A percentile compares a stretch with the other conserved stretches of the same genome.
Conservation (phyloP, 2,329 filamentous ascomycete species). For the Berkeleyomyces rouxiae region DNA sequence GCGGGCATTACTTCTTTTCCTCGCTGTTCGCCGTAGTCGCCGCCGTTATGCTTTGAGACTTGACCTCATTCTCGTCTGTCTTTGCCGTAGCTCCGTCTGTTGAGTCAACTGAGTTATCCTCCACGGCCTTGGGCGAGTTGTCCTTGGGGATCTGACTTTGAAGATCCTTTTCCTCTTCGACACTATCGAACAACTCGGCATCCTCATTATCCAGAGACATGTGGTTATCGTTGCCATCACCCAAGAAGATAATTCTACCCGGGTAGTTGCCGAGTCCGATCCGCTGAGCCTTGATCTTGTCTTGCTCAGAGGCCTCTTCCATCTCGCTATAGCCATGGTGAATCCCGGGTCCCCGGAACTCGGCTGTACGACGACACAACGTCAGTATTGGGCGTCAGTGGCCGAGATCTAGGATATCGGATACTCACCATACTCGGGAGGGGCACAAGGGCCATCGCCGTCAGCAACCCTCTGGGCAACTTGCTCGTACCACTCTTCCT, state of each 20-base stretch:
- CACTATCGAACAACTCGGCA: constrained; percentile 72
- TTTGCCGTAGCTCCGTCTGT: constrained; percentile 15
- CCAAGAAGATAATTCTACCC: constrained; percentile 84
- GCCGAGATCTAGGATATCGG: constrained; percentile 18
- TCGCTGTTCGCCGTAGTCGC: background rate
- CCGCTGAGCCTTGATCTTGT: constrained; percentile 43
- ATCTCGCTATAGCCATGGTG: constrained; percentile 73
- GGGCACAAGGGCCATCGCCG: constrained; percentile 93
- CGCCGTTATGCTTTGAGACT: constrained; percentile 1
- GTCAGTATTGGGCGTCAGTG: constrained; percentile 10
- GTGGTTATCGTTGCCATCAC: constrained; percentile 65
- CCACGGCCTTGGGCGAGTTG: constrained; percentile 9
- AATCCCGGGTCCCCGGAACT: constrained; percentile 69
- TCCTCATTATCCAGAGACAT: constrained; percentile 78
- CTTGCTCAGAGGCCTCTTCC: constrained; percentile 60
- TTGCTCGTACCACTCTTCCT: constrained; percentile 97
- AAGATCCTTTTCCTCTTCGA: constrained; percentile 71
- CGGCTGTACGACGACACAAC: constrained; percentile 36
- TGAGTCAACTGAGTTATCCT: constrained; percentile 15
- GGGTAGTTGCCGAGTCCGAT: constrained; percentile 51
- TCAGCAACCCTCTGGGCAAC: constrained; percentile 86
- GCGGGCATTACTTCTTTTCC: background rate
- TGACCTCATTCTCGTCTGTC: constrained; percentile 12
- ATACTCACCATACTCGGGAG: constrained; percentile 96
- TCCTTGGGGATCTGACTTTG: constrained; percentile 66